A percentile compares a stretch with the other conserved stretches of the same genome.
Evolutionary conservation across 1,284 basidiomycete genomes (phyloP).

Genomic region (Rhodotorula sp.): DNA sequence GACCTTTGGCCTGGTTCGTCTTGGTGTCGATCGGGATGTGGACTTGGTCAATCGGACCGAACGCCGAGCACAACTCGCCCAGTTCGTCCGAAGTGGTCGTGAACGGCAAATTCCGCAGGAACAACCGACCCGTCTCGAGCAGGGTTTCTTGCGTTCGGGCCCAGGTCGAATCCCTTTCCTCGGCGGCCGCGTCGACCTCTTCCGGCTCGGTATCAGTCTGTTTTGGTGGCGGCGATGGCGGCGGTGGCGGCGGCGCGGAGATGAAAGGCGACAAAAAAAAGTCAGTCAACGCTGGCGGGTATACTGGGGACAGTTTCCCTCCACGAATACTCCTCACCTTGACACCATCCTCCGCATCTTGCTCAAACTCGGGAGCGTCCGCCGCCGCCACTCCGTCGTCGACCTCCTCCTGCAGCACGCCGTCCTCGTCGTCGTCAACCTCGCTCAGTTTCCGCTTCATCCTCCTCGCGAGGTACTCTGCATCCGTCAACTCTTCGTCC

Average conservation of each 20-base stretch:
- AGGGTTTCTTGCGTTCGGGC: constrained; percentile 52
- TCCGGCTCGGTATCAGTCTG: background rate
- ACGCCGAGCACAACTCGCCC: constrained; percentile 63
- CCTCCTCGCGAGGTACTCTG: constrained; percentile 50
- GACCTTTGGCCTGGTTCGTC: constrained; percentile 71
- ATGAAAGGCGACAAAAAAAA: too few relatives aligned
- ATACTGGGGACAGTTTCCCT: background rate
- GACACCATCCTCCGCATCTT: background rate
- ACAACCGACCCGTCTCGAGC: constrained; percentile 73
- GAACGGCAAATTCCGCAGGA: constrained; percentile 87
- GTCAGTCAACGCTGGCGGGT: too few relatives aligned
- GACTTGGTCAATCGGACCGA: constrained; percentile 68
- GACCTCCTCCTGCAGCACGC: background rate
- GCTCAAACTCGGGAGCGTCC: constrained; percentile 1
- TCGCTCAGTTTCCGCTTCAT: constrained; percentile 48
- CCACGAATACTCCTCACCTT: background rate
- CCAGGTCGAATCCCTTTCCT: background rate
- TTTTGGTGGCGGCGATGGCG: too few relatives aligned
- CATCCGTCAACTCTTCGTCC: constrained; percentile 42
- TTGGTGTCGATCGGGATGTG: constrained; percentile 74
- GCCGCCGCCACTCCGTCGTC: background rate
- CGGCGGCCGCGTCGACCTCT: background rate
- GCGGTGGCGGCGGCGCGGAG: too few relatives aligned
- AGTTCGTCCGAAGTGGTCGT: constrained; percentile 75
- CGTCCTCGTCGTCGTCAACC: constrained; percentile 45